Conservation (phyloP, 257 asterid species). For the Rhazya stricta region DNA sequence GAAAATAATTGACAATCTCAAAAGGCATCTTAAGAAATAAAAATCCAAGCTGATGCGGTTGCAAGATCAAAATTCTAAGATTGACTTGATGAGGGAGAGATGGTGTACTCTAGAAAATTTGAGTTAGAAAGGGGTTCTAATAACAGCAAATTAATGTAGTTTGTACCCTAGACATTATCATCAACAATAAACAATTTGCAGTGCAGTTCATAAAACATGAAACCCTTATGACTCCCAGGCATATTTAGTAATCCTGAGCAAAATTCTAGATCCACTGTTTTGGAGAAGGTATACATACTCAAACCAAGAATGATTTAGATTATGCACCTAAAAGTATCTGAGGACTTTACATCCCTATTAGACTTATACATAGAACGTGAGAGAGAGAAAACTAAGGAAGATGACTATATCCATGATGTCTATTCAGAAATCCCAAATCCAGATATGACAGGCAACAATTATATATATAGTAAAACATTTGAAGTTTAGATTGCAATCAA, state of each 20-base stretch:
- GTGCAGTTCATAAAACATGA: not conserved
- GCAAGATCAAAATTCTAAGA: not conserved
- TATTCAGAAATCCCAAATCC: not conserved
- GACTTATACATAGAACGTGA: not conserved
- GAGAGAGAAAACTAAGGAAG: not conserved
- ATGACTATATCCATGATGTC: not conserved
- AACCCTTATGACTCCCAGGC: not conserved
- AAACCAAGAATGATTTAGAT: not conserved
- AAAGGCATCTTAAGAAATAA: not conserved
- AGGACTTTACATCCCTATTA: not conserved
- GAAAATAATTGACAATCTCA: no score
- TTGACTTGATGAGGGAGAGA: not conserved
- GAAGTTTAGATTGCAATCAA: not conserved
- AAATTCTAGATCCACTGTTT: no score
- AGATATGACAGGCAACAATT: not conserved
- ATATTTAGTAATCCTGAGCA: not conserved
- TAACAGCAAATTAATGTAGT: not conserved
- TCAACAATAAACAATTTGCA: not conserved
- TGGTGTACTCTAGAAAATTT: not conserved
- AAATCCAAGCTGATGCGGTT: no score
- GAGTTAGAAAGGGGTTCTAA: not conserved
- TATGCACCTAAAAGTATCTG: not conserved
- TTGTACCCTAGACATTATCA: not conserved
- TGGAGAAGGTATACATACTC: not conserved
- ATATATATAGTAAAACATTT: not conserved